Evolutionary conservation across 495 filamentous ascomycete genomes (phyloP).

Genomic region (Annulohypoxylon bovei): DNA sequence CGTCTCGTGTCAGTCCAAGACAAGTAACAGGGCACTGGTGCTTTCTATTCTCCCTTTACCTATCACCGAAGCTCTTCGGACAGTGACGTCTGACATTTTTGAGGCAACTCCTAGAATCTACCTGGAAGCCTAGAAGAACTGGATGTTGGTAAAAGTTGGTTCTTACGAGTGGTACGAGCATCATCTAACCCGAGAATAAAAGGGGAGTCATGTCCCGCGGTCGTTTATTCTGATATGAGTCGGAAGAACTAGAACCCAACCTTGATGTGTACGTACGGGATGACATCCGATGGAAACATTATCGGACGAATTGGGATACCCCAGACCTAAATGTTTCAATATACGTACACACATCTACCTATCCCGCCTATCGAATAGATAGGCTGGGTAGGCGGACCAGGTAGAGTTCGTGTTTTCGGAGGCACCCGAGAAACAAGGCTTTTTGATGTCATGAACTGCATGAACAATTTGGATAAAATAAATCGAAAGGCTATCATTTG

Average conservation of each 20-base stretch:
- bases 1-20: neutral
- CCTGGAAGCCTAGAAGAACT: neutral
- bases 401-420: constrained; percentile 14
- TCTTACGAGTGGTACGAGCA: constrained; percentile 26
- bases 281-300: constrained; percentile 7
- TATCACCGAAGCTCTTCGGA: neutral
- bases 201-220: constrained; percentile 13
- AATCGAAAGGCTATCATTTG: neutral
- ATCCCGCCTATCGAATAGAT: neutral
- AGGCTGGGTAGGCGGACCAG: neutral
- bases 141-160: neutral
- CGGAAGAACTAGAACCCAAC: constrained; percentile 2
- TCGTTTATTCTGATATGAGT: neutral
- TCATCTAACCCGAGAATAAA: constrained; percentile 19
- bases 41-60: neutral
- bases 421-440: constrained; percentile 13
- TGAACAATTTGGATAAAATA: constrained; percentile 37
- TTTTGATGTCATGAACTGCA: constrained; percentile 27
- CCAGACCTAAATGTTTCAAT: constrained; percentile 18
- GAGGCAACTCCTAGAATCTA: neutral
- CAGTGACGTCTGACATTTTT: neutral
- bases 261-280: neutral
- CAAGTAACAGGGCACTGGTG: too few species aligned
- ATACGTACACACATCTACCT: neutral
- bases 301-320: neutral